Evolutionary conservation across 1,284 basidiomycete species (phyloP), one percentile per base, ranked within the genome.

Genomic region (Malassezia yamatoensis): DNA sequence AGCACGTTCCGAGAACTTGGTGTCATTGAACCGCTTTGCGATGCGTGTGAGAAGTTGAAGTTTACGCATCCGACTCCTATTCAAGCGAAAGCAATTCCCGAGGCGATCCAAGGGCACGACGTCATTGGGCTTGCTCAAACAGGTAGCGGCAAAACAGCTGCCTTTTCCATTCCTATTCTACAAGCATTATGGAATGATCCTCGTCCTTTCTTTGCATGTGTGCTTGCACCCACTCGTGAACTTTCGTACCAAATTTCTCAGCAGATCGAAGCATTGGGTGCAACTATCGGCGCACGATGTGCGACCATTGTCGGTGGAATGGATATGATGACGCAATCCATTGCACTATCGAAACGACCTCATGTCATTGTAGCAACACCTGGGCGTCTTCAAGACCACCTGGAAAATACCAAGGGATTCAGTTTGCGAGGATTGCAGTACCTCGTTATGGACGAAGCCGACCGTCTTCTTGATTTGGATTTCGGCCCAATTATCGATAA

Each of bases 381-480:
- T 0, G 94, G 94, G 62, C 83, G 94, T 58, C 78, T 99, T 67
- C 83, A 91, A 68, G 90, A 96, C 76, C 94, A 99, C 76, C 78
- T 99, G 47, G 91, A 98, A 76, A 93, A 93, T 70, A 98, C 94
- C 3, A 98, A 98, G 76, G 94, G 94, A 0, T 99, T 99, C 77
- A 90, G 84, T 65, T 76, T 99, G 65, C 81, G 89, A 66, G 82
- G 79, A 12, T 78, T 99, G 53, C 88, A 90, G 76, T 98, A 90
- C 74, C 77, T 99, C 68, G 94, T 94, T 16, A 80, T 99, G 69
- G 94, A 99, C 70, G 94, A 99, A 79, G 94, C 94, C 2, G 94
- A 99, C 78, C 82, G 94, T 54, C 77, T 99, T 45, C 79, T 99
- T 40, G 94, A 98, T 77, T 86, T 98, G 83, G 94, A 98, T 75